A percentile compares a stretch with the other conserved stretches of the same genome.
phyloP scores from a whole-genome alignment of 345 rosid genomes.

The Eucalyptus cloeziana region DNA sequence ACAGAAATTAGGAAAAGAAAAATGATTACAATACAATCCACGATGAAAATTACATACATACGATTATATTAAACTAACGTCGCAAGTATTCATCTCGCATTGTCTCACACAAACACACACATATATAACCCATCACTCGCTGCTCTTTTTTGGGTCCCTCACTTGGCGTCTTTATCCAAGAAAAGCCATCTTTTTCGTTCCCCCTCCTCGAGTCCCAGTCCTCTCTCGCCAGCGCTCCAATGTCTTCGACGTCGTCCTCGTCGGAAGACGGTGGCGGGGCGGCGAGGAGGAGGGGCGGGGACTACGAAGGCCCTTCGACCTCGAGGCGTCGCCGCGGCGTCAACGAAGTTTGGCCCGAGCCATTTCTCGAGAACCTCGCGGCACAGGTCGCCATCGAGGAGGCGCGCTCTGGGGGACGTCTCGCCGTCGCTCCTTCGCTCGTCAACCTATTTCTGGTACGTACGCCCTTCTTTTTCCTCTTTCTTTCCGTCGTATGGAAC shows the following conservation, averaged over 20 bases:
- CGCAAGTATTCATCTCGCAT: neutral
- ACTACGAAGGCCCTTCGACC: constrained; percentile 52
- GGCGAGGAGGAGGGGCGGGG: constrained; percentile 10
- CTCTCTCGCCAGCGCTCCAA: neutral
- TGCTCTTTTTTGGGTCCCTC: constrained; percentile 51
- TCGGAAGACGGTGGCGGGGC: constrained; percentile 15
- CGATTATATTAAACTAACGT: neutral
- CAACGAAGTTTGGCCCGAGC: constrained; percentile 89
- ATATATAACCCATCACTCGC: neutral
- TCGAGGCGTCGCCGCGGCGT: constrained; percentile 35
- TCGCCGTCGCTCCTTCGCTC: constrained; percentile 63
- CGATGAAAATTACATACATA: neutral
- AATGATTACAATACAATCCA: neutral
- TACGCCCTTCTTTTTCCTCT: neutral
- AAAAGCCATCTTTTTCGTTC: neutral
- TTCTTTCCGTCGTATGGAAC: neutral
- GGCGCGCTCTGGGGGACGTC: constrained; percentile 41
- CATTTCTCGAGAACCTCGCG: constrained; percentile 80
- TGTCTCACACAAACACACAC: neutral
- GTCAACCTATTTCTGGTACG: constrained; percentile 70
- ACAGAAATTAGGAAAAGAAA: neutral
- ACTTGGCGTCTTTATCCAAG: constrained; percentile 24
- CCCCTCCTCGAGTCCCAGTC: neutral
- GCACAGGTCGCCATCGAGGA: constrained; percentile 60
- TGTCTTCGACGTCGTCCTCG: constrained; percentile 17